Conservation (phyloP, 768 basidiomycete species). For the Omphalotus guepiniiformis region DNA sequence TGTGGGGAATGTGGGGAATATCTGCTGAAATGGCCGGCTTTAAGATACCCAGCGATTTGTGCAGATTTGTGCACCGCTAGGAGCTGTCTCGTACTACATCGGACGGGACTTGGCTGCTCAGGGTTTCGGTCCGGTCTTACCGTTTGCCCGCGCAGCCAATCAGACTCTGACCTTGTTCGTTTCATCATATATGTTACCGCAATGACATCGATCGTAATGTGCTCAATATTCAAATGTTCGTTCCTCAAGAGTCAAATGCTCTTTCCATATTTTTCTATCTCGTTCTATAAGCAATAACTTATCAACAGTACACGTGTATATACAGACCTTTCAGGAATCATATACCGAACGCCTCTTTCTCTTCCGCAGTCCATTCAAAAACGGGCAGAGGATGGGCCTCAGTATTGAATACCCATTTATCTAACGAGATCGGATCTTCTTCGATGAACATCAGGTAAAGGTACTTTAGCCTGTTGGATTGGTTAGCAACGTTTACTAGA, state of each 20-base stretch:
- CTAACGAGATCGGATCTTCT: constrained; percentile 53
- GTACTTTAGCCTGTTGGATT: constrained; percentile 55
- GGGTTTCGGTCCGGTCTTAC: too few relatives aligned
- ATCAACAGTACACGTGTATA: too few relatives aligned
- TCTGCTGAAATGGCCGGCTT: neutral
- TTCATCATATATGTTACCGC: too few relatives aligned
- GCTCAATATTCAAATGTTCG: too few relatives aligned
- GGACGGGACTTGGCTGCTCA: too few relatives aligned
- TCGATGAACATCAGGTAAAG: constrained; percentile 66
- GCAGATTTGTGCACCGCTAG: neutral
- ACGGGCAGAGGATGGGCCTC: constrained; percentile 78
- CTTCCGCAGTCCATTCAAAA: constrained; percentile 27
- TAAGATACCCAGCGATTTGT: neutral
- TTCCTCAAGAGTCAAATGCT: too few relatives aligned
- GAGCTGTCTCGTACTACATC: too few relatives aligned
- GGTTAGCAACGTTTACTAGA: constrained; percentile 2
- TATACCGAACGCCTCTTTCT: constrained; percentile 7
- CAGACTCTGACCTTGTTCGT: too few relatives aligned
- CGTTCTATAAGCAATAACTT: too few relatives aligned
- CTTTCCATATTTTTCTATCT: too few relatives aligned
- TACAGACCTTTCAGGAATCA: too few relatives aligned
- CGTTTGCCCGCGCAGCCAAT: neutral
- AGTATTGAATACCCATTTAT: constrained; percentile 60
- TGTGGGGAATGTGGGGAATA: neutral
- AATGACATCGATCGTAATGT: too few relatives aligned